Percentiles rank a stretch among this genome's conserved stretches.
Evolutionary conservation across 345 rosid genomes (phyloP).

Genomic region (Moricandia arvensis): DNA sequence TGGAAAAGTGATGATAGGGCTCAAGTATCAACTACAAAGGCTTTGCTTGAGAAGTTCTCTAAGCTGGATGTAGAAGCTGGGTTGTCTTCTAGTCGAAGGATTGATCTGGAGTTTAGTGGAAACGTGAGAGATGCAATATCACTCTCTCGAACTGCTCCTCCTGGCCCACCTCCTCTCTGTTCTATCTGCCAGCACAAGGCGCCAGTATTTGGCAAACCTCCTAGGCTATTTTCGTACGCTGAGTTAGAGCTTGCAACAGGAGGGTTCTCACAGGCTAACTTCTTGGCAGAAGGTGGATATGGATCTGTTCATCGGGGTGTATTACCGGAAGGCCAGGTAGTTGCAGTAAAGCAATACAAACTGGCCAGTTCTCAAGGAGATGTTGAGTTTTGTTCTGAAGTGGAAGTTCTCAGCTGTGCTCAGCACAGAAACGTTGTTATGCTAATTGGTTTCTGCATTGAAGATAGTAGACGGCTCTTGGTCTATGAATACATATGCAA

Average conservation of each 20-base stretch:
- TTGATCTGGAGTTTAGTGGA: constrained; percentile 63
- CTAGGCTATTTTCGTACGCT: constrained; percentile 88
- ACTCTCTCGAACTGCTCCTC: constrained; percentile 76
- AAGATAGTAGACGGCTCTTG: constrained; percentile 86
- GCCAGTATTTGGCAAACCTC: constrained; percentile 96
- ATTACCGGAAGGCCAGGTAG: constrained; percentile 95
- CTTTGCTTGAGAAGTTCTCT: constrained; percentile 63
- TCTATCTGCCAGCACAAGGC: constrained; percentile 98
- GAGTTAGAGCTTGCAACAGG: constrained; percentile 98
- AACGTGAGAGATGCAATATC: constrained; percentile 85
- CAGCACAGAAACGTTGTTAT: constrained; percentile 98
- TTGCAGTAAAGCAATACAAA: constrained; percentile 98
- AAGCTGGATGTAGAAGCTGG: constrained; percentile 58
- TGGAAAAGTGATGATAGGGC: constrained; percentile 46
- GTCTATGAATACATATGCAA: constrained; percentile 98
- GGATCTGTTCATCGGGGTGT: constrained; percentile 99
- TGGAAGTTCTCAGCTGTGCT: constrained; percentile 98
- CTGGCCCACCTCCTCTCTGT: constrained; percentile 94
- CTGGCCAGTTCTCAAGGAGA: constrained; percentile 99
- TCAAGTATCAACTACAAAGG: constrained; percentile 53
- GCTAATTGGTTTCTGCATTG: constrained; percentile 96
- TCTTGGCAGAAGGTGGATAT: constrained; percentile 98
- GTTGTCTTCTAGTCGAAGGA: constrained; percentile 48
- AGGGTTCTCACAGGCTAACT: constrained; percentile 96
- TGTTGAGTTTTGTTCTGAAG: constrained; percentile 97